Evolutionary conservation across 1,284 basidiomycete species (phyloP).

Genomic region (Ustilago trichophora): DNA sequence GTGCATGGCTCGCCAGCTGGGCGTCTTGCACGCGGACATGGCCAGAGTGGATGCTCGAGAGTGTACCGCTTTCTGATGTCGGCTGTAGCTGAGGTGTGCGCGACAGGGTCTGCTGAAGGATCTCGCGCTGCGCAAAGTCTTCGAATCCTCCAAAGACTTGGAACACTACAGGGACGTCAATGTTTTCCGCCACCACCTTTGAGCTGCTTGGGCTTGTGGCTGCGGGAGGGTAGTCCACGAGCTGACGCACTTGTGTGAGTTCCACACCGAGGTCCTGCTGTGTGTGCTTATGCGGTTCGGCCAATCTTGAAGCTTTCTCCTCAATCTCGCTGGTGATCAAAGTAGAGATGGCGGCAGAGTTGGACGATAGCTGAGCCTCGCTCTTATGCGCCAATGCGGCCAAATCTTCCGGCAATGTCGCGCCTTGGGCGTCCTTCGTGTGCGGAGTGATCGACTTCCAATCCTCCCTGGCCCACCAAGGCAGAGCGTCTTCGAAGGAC

Average conservation of each 20-base stretch:
- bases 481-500: slow-evolving; percentile 63
- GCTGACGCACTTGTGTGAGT: slow-evolving; percentile 17
- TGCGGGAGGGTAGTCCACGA: slow-evolving; percentile 22
- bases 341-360: slow-evolving; percentile 28
- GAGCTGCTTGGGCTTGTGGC: too few species aligned
- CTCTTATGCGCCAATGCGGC: slow-evolving; percentile 19
- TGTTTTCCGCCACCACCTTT: background rate
- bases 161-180: slow-evolving; percentile 22
- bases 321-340: slow-evolving; percentile 45
- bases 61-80: too few species aligned
- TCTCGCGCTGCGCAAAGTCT: slow-evolving; percentile 57
- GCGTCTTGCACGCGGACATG: slow-evolving; percentile 25
- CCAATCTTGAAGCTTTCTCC: slow-evolving; percentile 36
- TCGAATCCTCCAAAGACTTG: slow-evolving; percentile 53
- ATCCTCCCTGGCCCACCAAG: slow-evolving; percentile 62
- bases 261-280: slow-evolving; percentile 24
- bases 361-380: slow-evolving; percentile 13
- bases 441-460: slow-evolving; percentile 41
- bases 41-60: slow-evolving; percentile 52
- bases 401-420: slow-evolving; percentile 27
- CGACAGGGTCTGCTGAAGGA: slow-evolving; percentile 34
- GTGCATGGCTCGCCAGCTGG: slow-evolving; percentile 1
- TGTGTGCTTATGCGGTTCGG: slow-evolving; percentile 31
- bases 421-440: too few species aligned
- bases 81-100: background rate